These are phyloP conservation scores for Venturiaceae sp. DNA, from an alignment of 2,329 filamentous ascomycete species.

Conservation along the genomic window DNA sequence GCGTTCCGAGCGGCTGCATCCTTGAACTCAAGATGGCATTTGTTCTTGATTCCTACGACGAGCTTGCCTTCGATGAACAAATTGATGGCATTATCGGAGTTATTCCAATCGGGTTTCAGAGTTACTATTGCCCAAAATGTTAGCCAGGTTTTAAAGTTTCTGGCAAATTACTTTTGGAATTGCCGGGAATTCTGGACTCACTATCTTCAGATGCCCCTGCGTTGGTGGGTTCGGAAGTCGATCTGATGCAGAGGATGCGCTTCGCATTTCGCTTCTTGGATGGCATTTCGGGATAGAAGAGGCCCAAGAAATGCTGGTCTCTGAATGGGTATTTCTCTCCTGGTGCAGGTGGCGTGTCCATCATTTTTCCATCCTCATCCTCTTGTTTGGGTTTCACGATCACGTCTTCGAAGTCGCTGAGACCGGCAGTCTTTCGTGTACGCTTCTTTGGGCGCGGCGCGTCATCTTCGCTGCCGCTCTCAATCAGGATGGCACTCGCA, in stretches of 20 bases:
- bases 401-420: background rate
- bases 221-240: background rate
- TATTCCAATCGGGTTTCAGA: background rate
- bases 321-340: background rate
- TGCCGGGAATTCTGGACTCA: background rate
- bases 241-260: background rate
- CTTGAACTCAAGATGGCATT: background rate
- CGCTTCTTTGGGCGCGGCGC: too few species aligned
- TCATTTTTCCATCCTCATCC: too few species aligned
- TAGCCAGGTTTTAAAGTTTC: background rate
- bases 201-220: background rate
- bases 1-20: background rate
- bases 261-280: background rate
- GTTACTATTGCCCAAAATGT: background rate
- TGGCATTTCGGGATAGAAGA: background rate
- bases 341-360: background rate
- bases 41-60: background rate
- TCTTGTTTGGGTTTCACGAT: too few species aligned
- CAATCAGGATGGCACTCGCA: too few species aligned
- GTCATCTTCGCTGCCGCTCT: too few species aligned
- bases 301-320: too few species aligned
- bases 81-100: background rate
- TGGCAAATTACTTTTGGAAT: background rate
- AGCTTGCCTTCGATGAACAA: background rate
- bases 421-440: background rate